Evolutionary conservation across 129 eudicot genomes (phyloP), one percentile per base, ranked within the genome.

Genomic region (Rutidosis leptorrhynchoides): DNA sequence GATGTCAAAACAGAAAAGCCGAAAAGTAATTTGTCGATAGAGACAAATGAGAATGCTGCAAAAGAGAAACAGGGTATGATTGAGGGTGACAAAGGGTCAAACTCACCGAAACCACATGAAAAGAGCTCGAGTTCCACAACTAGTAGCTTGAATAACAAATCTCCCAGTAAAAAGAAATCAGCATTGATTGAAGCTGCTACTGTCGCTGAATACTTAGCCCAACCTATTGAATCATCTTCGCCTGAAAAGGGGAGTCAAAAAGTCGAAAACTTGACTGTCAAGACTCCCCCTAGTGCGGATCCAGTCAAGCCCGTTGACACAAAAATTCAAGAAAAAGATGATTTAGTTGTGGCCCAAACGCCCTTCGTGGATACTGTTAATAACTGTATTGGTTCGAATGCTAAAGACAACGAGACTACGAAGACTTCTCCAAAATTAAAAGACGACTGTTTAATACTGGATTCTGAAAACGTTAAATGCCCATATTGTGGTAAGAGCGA

Each of bases 91-190:
- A 60, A 67, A 66, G 68, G 67, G 9, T 58, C 78, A 62, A 66
- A 62, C 66, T 51, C 54, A 54, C 53, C 16, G 30, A 42, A 65
- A 30, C 51, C 48, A 16, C 33, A 60, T 21, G 77, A 60, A 61
- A 82, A 73, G 67, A 46, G 68, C 15, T 58, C 65, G 33, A 72
- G 67, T 64, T 46, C 83, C 62, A 75, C 82, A 69, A 61, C 79
- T 68, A 66, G 80, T 28, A 77, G 83, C 58, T 81, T 87, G 7
- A 81, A 79, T 61, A 83, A 81, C 51, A 87, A 81, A 55, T 78
- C 80, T 63, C 75, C 32, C 22, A 76, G 74, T 58, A 70, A 56
- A 59, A 71, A 80, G 53, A 69, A 37, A 57, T 49, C 25, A 17
- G 58, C 28, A 20, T 69, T 62, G 48, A 77, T 69, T 37, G 72